Percentiles rank a stretch among this genome's conserved stretches.
These are phyloP conservation scores for Dichotomopilus funicola DNA, from an alignment of 2,329 filamentous ascomycete species.

Conservation along the genomic window DNA sequence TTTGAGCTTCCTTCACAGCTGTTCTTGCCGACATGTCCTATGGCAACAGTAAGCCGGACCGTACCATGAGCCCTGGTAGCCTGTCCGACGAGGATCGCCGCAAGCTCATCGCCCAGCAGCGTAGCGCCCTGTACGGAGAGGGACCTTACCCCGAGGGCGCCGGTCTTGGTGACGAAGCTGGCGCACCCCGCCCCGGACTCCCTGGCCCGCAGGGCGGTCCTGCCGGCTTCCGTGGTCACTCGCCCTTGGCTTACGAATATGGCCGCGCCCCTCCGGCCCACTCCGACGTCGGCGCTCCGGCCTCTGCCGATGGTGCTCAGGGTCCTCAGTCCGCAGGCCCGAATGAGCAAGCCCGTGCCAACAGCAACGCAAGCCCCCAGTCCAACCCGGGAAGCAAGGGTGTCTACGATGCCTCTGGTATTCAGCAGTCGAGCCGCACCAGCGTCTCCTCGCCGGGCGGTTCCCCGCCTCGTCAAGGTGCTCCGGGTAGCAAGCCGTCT, in stretches of 20 bases:
- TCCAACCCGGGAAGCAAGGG: constrained; percentile 60
- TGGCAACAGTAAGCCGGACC: constrained; percentile 66
- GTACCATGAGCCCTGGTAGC: constrained; percentile 71
- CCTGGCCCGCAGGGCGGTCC: constrained; percentile 59
- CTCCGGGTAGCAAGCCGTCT: constrained; percentile 48
- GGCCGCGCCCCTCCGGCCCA: constrained; percentile 41
- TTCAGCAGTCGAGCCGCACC: constrained; percentile 67
- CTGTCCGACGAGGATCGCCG: constrained; percentile 96
- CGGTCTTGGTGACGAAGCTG: constrained; percentile 62
- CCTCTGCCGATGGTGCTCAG: constrained; percentile 32
- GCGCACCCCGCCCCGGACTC: constrained; percentile 55
- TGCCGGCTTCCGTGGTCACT: constrained; percentile 64
- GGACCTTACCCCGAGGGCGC: constrained; percentile 60
- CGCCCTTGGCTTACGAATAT: constrained; percentile 70
- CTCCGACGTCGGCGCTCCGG: constrained; percentile 42
- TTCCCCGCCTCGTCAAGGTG: constrained; percentile 66
- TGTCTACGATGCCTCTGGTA: constrained; percentile 50
- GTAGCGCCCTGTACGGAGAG: constrained; percentile 87
- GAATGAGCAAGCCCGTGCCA: constrained; percentile 60
- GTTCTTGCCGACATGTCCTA: constrained; percentile 41
- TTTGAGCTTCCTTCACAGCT: constrained; percentile 38
- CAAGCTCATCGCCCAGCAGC: constrained; percentile 91
- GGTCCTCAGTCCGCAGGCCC: constrained; percentile 45
- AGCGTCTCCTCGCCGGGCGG: constrained; percentile 80
- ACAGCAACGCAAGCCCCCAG: constrained; percentile 80